A percentile compares a stretch with the other conserved stretches of the same genome.
These are phyloP conservation scores for Lactifluus volemus DNA, from an alignment of 768 basidiomycete genomes.

Conservation along the genomic window DNA sequence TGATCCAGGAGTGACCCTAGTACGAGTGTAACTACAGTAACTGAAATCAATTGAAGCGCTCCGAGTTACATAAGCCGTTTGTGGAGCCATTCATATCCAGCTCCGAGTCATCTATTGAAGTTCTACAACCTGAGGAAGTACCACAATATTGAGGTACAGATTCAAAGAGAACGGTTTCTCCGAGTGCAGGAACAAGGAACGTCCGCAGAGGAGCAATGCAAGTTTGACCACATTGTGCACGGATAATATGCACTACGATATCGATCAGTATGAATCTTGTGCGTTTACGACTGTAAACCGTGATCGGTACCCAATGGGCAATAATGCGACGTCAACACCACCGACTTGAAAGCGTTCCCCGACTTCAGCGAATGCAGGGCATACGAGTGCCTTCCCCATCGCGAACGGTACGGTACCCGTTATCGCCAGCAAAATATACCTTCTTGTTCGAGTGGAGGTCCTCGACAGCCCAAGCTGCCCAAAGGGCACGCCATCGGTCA, in stretches of 20 bases:
- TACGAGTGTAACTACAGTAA: too few relatives aligned
- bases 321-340: constrained; percentile 57
- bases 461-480: constrained; percentile 59
- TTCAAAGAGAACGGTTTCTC: constrained; percentile 39
- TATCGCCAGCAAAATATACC: constrained; percentile 63
- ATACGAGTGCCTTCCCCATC: constrained; percentile 39
- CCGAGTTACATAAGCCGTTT: too few relatives aligned
- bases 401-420: constrained; percentile 44
- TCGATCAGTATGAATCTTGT: constrained; percentile 1
- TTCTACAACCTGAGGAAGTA: too few relatives aligned
- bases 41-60: too few relatives aligned
- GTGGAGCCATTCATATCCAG: too few relatives aligned
- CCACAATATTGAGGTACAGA: too few relatives aligned
- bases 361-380: constrained; percentile 61
- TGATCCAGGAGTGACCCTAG: too few relatives aligned
- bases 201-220: constrained; percentile 58
- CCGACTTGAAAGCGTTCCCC: constrained; percentile 54
- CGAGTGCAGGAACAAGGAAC: constrained; percentile 54
- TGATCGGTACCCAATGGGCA: constrained; percentile 56
- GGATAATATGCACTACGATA: constrained; percentile 53
- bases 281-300: neutral
- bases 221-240: constrained; percentile 45
- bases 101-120: too few relatives aligned
- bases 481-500: constrained; percentile 51
- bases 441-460: constrained; percentile 40